Base-by-base conservation (phyloP, 768 basidiomycete species). In the Filobasidium floriforme region DNA sequence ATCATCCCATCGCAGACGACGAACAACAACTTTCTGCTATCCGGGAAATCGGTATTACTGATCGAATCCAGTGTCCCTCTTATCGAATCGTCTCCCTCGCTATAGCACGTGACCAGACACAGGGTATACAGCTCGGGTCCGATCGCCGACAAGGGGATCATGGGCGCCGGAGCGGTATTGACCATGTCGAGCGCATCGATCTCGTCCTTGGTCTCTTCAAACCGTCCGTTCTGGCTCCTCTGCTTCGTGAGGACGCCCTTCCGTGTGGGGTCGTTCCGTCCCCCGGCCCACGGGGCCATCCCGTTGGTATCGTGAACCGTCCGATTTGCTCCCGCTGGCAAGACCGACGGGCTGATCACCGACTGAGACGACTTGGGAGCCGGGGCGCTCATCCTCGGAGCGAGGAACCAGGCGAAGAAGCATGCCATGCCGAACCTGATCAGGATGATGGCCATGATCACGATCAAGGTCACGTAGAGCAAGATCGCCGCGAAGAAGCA, bases 1-100 rank as follows among this genome's bases (percentile, higher is more conserved):
- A 99, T 92, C 91, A 99, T 96, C 1, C 96, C 96, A 77, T 99
- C 96, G 57, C 92, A 92, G 12, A 99, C 88, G 65, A 99, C 82
- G 77, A 97, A 93, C 59, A 99, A 78, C 24, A 99, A 82, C 76
- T 99, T 99, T 66, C 96, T 83, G 49, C 85, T 82, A 79, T 98
- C 96, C 5, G 91, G 90, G 77, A 98, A 99, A 3, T 84, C 87
- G 3, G 96, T 97, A 44, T 80, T 80, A 0, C 94, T 93, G 66
- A 99, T 91, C 2, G 92, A 89, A 78, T 98, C 96, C 62, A 97
- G 83, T 0, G 96, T 99, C 1, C 87, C 88, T 66, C 90, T 84
- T 72, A 99, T 81, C 0, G 90, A 92, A 43, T 92, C 92, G 79
- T 91, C 89, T 59, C 92, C 93, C 80, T 99, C 96, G 0, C 91